These are phyloP conservation scores for Cryptococcus maquisensis DNA, from an alignment of 1,284 basidiomycete species.

Conservation along the genomic window DNA sequence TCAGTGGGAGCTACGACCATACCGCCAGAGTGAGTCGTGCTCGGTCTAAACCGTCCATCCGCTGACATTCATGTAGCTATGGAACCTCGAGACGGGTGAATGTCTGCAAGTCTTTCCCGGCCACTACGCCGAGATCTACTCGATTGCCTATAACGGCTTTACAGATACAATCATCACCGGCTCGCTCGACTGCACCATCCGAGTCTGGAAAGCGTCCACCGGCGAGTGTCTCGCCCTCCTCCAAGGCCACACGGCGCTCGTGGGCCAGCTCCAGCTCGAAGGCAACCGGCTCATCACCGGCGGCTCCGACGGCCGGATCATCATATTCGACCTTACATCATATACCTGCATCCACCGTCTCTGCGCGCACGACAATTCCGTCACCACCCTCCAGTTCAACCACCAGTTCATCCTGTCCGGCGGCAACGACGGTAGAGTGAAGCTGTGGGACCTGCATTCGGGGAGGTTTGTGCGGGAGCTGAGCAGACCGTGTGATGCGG, in stretches of 20 bases:
- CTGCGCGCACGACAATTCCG: slow-evolving; percentile 80
- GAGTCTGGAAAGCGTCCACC: slow-evolving; percentile 76
- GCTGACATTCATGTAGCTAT: slow-evolving; percentile 55
- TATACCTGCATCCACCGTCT: slow-evolving; percentile 50
- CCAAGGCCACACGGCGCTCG: slow-evolving; percentile 89
- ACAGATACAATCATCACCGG: slow-evolving; percentile 69
- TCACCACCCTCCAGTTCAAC: slow-evolving; percentile 87
- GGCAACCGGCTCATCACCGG: slow-evolving; percentile 75
- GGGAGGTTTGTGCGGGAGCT: slow-evolving; percentile 72
- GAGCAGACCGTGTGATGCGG: slow-evolving; percentile 68
- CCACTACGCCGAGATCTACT: slow-evolving; percentile 88
- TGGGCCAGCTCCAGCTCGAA: slow-evolving; percentile 86
- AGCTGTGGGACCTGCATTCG: slow-evolving; percentile 72
- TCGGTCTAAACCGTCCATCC: background rate
- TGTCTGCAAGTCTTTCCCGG: slow-evolving; percentile 82
- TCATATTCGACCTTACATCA: slow-evolving; percentile 73
- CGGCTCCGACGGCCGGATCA: slow-evolving; percentile 88
- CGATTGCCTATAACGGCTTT: slow-evolving; percentile 85
- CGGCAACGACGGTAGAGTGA: slow-evolving; percentile 87
- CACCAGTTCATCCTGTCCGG: slow-evolving; percentile 60
- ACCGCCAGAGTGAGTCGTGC: slow-evolving; percentile 22
- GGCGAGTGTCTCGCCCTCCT: slow-evolving; percentile 80
- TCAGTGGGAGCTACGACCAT: slow-evolving; percentile 33
- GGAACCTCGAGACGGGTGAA: slow-evolving; percentile 77
- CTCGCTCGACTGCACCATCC: slow-evolving; percentile 83